These are phyloP conservation scores for Pythium phragmitis DNA, from an alignment of 352 stramenopile species.

Conservation along the genomic window DNA sequence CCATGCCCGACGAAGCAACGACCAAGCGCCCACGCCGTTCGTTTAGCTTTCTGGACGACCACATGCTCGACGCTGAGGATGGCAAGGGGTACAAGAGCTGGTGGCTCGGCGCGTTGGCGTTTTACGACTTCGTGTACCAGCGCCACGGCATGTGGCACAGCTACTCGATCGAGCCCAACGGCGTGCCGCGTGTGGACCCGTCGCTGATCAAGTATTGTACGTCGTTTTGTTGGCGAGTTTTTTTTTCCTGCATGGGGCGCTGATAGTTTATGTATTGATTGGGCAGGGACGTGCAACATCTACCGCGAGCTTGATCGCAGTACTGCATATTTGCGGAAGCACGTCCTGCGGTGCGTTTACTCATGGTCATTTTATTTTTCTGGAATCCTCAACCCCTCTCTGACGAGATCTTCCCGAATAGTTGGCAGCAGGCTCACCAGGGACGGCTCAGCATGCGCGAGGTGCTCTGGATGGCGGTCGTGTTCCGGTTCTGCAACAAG, in stretches of 20 bases:
- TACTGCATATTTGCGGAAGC: constrained; percentile 79
- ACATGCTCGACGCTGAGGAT: constrained; percentile 67
- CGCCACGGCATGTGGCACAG: constrained; percentile 86
- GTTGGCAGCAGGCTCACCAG: constrained; percentile 72
- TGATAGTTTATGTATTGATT: neutral
- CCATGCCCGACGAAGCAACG: constrained; percentile 13
- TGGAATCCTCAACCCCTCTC: neutral
- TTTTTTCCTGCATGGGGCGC: neutral
- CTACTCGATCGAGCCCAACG: constrained; percentile 68
- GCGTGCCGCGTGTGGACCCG: constrained; percentile 63
- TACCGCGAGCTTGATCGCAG: constrained; percentile 83
- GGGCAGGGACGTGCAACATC: constrained; percentile 75
- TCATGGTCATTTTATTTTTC: neutral
- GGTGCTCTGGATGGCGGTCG: constrained; percentile 78
- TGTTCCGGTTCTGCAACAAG: constrained; percentile 82
- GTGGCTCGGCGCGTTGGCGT: constrained; percentile 79
- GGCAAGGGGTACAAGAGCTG: constrained; percentile 84
- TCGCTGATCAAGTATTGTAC: constrained; percentile 77
- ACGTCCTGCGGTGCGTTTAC: constrained; percentile 49
- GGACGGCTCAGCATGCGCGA: constrained; percentile 66
- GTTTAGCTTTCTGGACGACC: constrained; percentile 76
- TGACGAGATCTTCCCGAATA: constrained; percentile 3
- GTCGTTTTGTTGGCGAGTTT: constrained; percentile 1
- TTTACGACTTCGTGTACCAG: constrained; percentile 87
- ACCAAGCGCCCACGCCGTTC: constrained; percentile 46